Evolutionary conservation across 2,329 filamentous ascomycete species (phyloP).

Genomic region (Tolypocladium tropicale): DNA sequence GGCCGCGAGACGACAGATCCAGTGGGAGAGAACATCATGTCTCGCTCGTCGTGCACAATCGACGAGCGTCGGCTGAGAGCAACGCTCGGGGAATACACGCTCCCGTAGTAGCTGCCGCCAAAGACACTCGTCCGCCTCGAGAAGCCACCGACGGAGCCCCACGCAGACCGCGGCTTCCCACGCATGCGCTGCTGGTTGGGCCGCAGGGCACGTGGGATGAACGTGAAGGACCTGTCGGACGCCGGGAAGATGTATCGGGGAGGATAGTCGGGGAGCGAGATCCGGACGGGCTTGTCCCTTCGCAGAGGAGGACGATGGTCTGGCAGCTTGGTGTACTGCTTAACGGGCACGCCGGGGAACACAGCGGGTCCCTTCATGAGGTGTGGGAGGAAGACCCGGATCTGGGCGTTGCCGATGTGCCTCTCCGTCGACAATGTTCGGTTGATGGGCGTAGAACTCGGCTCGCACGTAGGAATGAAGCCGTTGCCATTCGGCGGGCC

Average conservation of each 20-base stretch:
- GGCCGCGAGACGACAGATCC: constrained; percentile 67
- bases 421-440: constrained; percentile 74
- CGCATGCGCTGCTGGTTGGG: constrained; percentile 76
- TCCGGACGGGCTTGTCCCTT: constrained; percentile 90
- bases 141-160: constrained; percentile 55
- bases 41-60: constrained; percentile 49
- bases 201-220: constrained; percentile 86
- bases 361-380: constrained; percentile 57
- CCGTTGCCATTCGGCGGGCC: constrained; percentile 44
- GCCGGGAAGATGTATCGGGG: constrained; percentile 89
- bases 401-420: constrained; percentile 72
- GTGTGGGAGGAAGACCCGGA: constrained; percentile 69
- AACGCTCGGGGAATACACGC: constrained; percentile 75
- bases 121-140: constrained; percentile 81
- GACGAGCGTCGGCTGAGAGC: constrained; percentile 86
- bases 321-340: constrained; percentile 86
- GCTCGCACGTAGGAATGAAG: constrained; percentile 44
- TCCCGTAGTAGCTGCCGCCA: constrained; percentile 58
- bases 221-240: constrained; percentile 87
- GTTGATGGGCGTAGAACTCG: constrained; percentile 58
- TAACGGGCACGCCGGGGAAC: constrained; percentile 69
- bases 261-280: constrained; percentile 71
- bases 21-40: constrained; percentile 69
- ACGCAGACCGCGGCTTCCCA: constrained; percentile 62
- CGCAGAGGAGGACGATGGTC: constrained; percentile 90